Conservation (phyloP, 345 rosid genomes). For the Trapa bicornis region DNA sequence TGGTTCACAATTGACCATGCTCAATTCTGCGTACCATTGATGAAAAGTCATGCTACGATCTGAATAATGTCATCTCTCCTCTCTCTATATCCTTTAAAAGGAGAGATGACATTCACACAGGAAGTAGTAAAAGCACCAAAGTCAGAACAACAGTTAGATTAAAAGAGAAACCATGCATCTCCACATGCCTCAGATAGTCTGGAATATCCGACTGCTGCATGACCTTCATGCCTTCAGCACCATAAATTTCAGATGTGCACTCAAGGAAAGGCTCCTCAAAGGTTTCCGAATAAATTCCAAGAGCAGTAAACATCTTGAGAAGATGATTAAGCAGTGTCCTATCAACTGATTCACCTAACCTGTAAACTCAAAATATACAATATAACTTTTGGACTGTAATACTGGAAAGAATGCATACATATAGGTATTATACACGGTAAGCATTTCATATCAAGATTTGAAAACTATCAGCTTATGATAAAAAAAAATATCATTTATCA, state of each 20-base stretch:
- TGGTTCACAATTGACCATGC: neutral
- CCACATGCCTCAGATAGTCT: constrained; percentile 94
- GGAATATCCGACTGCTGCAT: constrained; percentile 97
- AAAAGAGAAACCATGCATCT: constrained; percentile 35
- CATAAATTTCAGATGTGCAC: constrained; percentile 89
- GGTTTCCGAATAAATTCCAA: constrained; percentile 87
- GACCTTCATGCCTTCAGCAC: constrained; percentile 90
- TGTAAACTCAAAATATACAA: constrained; percentile 24
- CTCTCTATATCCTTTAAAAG: too few relatives aligned
- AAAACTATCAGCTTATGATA: neutral
- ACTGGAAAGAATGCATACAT: neutral
- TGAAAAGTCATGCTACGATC: too few relatives aligned
- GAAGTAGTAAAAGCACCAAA: neutral
- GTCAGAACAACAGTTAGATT: neutral
- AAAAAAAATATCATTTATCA: neutral
- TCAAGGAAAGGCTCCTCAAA: constrained; percentile 92
- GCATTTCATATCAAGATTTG: neutral
- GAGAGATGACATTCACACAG: neutral
- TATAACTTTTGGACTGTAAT: neutral
- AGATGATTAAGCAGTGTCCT: constrained; percentile 83
- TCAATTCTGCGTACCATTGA: neutral
- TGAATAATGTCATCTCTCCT: too few relatives aligned
- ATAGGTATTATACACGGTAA: neutral
- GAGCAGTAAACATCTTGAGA: constrained; percentile 93
- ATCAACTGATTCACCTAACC: constrained; percentile 89